These are phyloP conservation scores for Luvunga scandens DNA, from an alignment of 345 rosid genomes.

Conservation along the genomic window DNA sequence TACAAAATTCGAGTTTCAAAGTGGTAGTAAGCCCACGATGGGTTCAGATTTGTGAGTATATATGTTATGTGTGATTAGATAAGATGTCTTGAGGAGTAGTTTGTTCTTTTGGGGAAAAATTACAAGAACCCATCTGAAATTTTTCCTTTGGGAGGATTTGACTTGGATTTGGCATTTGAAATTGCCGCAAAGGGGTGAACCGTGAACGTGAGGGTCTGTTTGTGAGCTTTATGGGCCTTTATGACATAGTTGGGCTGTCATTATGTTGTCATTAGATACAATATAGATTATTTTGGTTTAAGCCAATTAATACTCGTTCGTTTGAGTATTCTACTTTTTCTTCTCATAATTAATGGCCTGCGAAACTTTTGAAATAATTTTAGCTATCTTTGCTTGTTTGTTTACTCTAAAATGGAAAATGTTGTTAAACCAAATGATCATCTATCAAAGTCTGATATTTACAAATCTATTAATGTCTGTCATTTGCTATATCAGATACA, in stretches of 20 bases:
- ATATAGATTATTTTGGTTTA: background rate
- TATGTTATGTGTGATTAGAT: background rate
- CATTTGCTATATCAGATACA: background rate
- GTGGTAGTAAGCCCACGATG: background rate
- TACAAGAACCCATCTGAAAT: slow-evolving; percentile 2
- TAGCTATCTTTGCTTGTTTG: background rate
- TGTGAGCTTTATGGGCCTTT: background rate
- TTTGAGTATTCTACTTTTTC: background rate
- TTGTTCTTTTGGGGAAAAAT: background rate
- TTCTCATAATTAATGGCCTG: background rate
- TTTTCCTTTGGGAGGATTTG: background rate
- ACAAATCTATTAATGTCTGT: background rate
- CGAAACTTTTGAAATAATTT: background rate
- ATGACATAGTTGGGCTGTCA: background rate
- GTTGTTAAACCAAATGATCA: background rate
- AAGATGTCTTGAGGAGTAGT: background rate
- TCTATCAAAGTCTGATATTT: background rate
- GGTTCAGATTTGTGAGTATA: background rate
- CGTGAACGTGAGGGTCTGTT: background rate
- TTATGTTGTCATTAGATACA: background rate
- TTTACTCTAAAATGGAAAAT: background rate
- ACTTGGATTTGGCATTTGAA: background rate
- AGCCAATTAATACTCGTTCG: background rate
- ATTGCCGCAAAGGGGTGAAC: background rate
- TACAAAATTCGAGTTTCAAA: background rate